Percentiles rank a stretch among this genome's conserved stretches.
phyloP scores from a whole-genome alignment of 257 asterid species.

The Cynanchum wilfordii region DNA sequence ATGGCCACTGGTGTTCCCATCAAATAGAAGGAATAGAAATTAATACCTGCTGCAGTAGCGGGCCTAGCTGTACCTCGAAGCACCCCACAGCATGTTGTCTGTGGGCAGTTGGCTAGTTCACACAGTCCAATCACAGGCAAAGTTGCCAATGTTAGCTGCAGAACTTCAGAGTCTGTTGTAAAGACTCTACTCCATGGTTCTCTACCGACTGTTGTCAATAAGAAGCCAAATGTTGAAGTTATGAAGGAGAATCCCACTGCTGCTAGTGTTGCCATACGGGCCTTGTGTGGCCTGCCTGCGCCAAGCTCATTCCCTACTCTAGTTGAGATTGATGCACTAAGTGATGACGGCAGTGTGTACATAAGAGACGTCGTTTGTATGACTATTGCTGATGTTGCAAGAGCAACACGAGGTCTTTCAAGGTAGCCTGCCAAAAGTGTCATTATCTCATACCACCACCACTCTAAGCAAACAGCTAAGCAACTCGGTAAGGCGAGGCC shows the following conservation, averaged over 20 bases:
- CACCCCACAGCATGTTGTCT: slow-evolving; percentile 87
- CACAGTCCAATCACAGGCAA: slow-evolving; percentile 87
- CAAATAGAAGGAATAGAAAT: slow-evolving; percentile 76
- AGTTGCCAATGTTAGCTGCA: slow-evolving; percentile 53
- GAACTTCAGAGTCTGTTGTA: slow-evolving; percentile 64
- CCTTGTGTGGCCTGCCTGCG: slow-evolving; percentile 74
- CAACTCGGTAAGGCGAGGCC: slow-evolving; percentile 71
- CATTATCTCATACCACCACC: slow-evolving; percentile 99
- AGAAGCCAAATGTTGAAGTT: slow-evolving; percentile 57
- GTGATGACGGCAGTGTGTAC: slow-evolving; percentile 93
- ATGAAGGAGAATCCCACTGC: slow-evolving; percentile 63
- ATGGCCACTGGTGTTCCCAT: slow-evolving; percentile 88
- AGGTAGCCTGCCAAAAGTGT: slow-evolving; percentile 84
- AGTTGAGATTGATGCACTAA: slow-evolving; percentile 75
- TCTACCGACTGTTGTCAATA: slow-evolving; percentile 67
- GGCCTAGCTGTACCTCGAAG: slow-evolving; percentile 91
- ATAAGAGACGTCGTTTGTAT: slow-evolving; percentile 92
- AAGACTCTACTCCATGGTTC: slow-evolving; percentile 67
- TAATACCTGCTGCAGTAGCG: slow-evolving; percentile 62
- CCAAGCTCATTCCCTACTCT: slow-evolving; percentile 92
- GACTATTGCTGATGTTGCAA: slow-evolving; percentile 84
- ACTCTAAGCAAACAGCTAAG: slow-evolving; percentile 78
- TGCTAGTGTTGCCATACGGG: slow-evolving; percentile 63
- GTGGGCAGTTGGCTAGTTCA: slow-evolving; percentile 94
- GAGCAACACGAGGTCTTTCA: slow-evolving; percentile 63